phyloP scores from a whole-genome alignment of 148 eudicot genomes.

The Linanthus parryae region DNA sequence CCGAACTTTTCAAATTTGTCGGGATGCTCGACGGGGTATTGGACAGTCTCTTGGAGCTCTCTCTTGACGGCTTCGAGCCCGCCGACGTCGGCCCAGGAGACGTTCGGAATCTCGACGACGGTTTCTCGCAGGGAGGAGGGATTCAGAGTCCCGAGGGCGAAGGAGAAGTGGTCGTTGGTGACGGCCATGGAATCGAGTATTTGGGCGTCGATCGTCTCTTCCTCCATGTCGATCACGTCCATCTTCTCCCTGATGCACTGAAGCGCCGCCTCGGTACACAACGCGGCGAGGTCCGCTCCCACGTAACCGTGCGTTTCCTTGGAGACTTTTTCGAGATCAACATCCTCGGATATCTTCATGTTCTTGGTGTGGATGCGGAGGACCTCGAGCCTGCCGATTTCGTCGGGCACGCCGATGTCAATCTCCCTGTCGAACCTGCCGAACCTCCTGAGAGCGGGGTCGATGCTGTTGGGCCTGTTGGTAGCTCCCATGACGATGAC shows the following conservation, averaged over 20 bases:
- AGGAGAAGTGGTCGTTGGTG: constrained; percentile 26
- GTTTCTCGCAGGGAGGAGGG: constrained; percentile 36
- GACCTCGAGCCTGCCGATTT: constrained; percentile 29
- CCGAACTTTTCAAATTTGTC: constrained; percentile 34
- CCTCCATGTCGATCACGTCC: constrained; percentile 34
- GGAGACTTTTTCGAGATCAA: constrained; percentile 28
- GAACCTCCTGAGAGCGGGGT: constrained; percentile 26
- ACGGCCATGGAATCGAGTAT: constrained; percentile 32
- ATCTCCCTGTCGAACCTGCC: constrained; percentile 31
- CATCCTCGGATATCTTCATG: constrained; percentile 31
- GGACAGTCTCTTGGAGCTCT: constrained; percentile 37
- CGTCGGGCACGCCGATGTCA: constrained; percentile 32
- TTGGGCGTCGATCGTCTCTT: constrained; percentile 32
- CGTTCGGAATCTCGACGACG: constrained; percentile 32
- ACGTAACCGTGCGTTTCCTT: constrained; percentile 34
- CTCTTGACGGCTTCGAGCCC: constrained; percentile 30
- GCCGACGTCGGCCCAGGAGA: constrained; percentile 30
- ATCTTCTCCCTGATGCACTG: constrained; percentile 38
- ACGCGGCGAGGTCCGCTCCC: constrained; percentile 38
- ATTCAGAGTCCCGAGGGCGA: constrained; percentile 27
- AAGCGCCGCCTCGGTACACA: constrained; percentile 34
- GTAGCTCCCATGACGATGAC: constrained; percentile 33
- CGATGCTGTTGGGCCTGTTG: constrained; percentile 29
- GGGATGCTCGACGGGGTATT: constrained; percentile 33
- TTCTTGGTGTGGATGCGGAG: constrained; percentile 28